Evolutionary conservation across 192 early-diverging fungal genomes (phyloP).

Genomic region (Dispira simplex): DNA sequence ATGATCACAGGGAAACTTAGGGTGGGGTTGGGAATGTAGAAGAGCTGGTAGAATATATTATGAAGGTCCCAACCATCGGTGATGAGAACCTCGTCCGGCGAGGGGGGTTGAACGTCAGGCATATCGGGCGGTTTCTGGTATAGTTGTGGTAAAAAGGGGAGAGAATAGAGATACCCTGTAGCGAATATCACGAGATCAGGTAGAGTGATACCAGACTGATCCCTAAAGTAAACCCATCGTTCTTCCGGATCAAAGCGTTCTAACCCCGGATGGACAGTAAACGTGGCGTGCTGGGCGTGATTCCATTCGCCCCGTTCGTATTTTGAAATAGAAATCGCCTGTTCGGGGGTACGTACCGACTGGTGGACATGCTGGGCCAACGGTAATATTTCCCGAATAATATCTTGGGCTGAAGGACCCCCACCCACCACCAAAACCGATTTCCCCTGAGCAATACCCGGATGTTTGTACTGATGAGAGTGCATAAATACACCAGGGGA

Average conservation of each 20-base stretch:
- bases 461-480: slow-evolving; percentile 4
- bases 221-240: slow-evolving; percentile 12
- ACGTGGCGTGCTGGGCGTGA: neutral
- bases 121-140: neutral
- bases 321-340: neutral
- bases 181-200: slow-evolving; percentile 33
- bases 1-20: slow-evolving; percentile 34
- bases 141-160: slow-evolving; percentile 30
- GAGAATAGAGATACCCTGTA: slow-evolving; percentile 38
- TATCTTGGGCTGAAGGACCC: slow-evolving; percentile 23
- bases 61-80: slow-evolving; percentile 20
- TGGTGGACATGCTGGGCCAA: slow-evolving; percentile 21
- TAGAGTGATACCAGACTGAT: slow-evolving; percentile 12
- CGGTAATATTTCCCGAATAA: slow-evolving; percentile 19
- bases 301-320: neutral
- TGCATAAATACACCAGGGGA: neutral
- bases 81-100: slow-evolving; percentile 14
- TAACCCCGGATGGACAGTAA: slow-evolving; percentile 10
- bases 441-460: slow-evolving; percentile 5
- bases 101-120: neutral
- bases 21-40: slow-evolving; percentile 25
- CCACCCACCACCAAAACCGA: slow-evolving; percentile 28
- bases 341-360: slow-evolving; percentile 16
- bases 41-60: slow-evolving; percentile 23
- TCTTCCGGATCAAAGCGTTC: slow-evolving; percentile 11